phyloP scores from a whole-genome alignment of 1,139 yeast species.

The Saccharomyces hybrid region DNA sequence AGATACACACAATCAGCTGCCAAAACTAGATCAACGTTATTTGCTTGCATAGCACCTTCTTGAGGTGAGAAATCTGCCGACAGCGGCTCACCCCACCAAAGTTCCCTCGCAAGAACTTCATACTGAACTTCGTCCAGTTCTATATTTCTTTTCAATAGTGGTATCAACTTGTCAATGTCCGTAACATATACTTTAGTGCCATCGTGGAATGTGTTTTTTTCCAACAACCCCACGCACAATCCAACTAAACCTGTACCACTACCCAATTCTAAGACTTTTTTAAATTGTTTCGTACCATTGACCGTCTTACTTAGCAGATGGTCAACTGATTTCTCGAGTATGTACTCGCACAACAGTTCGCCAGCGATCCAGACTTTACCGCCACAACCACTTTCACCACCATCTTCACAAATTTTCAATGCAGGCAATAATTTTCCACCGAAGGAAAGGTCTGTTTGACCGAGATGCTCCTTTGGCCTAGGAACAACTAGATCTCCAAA shows the following conservation, averaged over 20 bases:
- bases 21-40: conserved; percentile 38
- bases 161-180: conserved; percentile 36
- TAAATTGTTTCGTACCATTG: conserved; percentile 9
- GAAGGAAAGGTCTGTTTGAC: conserved; percentile 36
- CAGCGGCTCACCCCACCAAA: conserved; percentile 44
- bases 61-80: conserved; percentile 30
- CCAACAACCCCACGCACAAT: conserved; percentile 26
- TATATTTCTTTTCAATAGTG: conserved; percentile 41
- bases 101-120: conserved; percentile 35
- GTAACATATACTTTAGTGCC: conserved; percentile 38
- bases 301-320: conserved; percentile 7
- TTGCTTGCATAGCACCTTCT: conserved; percentile 2
- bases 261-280: conserved; percentile 42
- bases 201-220: conserved; percentile 9
- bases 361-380: conserved; percentile 56
- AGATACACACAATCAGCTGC: conserved; percentile 55
- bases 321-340: conserved; percentile 23
- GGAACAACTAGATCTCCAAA: conserved; percentile 15
- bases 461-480: conserved; percentile 32
- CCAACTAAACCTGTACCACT: conserved; percentile 53
- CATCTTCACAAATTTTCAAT: conserved; percentile 42
- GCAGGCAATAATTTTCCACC: conserved; percentile 36
- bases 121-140: conserved; percentile 33
- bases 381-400: conserved; percentile 53
- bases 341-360: conserved; percentile 41